Conservation (phyloP, 2,329 filamentous ascomycete genomes). For the Tympanopsis confertula region DNA sequence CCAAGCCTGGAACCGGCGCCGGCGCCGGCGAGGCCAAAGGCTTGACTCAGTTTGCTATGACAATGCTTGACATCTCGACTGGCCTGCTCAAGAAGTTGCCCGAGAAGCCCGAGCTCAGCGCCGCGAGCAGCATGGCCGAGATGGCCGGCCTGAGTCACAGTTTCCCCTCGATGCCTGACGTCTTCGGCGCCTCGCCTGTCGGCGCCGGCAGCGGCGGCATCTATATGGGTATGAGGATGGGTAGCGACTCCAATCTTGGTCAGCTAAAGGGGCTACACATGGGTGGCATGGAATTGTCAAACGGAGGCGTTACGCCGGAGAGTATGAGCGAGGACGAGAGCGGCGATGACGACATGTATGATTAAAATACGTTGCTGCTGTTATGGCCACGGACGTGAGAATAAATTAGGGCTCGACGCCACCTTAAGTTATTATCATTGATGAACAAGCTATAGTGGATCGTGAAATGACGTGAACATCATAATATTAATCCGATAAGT, state of each 20-base stretch:
- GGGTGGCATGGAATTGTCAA: conserved; percentile 19
- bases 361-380: too few species aligned
- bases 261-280: conserved; percentile 6
- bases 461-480: too few species aligned
- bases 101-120: conserved; percentile 57
- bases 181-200: conserved; percentile 7
- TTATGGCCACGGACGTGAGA: too few species aligned
- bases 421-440: too few species aligned
- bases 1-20: conserved; percentile 44
- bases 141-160: conserved; percentile 27
- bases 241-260: conserved; percentile 8
- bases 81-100: conserved; percentile 58
- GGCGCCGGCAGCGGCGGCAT: conserved; percentile 9
- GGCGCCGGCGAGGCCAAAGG: conserved; percentile 35
- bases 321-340: conserved; percentile 36
- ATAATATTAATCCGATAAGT: too few species aligned
- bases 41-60: conserved; percentile 62
- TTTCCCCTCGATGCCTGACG: conserved; percentile 20
- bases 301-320: conserved; percentile 37
- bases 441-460: too few species aligned
- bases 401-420: too few species aligned
- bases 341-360: conserved; percentile 37
- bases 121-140: conserved; percentile 36
- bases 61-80: conserved; percentile 63
- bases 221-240: conserved; percentile 18